phyloP scores from a whole-genome alignment of 2,329 filamentous ascomycete genomes.

The Aspergillus sp. region DNA sequence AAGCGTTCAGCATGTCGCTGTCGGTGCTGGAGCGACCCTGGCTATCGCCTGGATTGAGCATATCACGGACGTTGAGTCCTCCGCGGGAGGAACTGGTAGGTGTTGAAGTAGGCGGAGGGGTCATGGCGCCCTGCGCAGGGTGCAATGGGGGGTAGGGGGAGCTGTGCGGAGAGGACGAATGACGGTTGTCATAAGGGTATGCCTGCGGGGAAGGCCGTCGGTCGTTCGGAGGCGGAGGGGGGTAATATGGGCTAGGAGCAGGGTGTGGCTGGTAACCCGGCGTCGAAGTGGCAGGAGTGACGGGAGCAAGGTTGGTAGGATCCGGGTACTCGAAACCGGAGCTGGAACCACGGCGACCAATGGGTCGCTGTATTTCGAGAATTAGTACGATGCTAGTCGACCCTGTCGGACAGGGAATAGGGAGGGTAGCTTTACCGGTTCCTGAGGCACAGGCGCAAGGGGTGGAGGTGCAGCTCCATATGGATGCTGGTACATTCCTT shows the following conservation, averaged over 20 bases:
- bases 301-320: slow-evolving; percentile 45
- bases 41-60: slow-evolving; percentile 44
- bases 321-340: slow-evolving; percentile 48
- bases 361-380: slow-evolving; percentile 29
- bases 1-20: slow-evolving; percentile 50
- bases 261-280: slow-evolving; percentile 43
- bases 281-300: slow-evolving; percentile 43
- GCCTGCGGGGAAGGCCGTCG: slow-evolving; percentile 45
- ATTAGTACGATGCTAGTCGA: too few relatives aligned
- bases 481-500: slow-evolving; percentile 39
- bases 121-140: slow-evolving; percentile 25
- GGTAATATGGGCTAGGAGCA: slow-evolving; percentile 37
- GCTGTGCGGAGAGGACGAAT: slow-evolving; percentile 43
- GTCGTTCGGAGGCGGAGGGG: slow-evolving; percentile 34
- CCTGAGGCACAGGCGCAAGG: slow-evolving; percentile 41
- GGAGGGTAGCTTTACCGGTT: slow-evolving; percentile 39
- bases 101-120: slow-evolving; percentile 30
- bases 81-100: slow-evolving; percentile 34
- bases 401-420: slow-evolving; percentile 8
- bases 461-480: slow-evolving; percentile 34
- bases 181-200: slow-evolving; percentile 42
- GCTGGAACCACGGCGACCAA: slow-evolving; percentile 43
- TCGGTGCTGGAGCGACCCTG: slow-evolving; percentile 45
- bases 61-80: slow-evolving; percentile 48
- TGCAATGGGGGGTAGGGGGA: slow-evolving; percentile 40